phyloP scores from a whole-genome alignment of 73 alveolate species.

The Paramecium primaurelia region DNA sequence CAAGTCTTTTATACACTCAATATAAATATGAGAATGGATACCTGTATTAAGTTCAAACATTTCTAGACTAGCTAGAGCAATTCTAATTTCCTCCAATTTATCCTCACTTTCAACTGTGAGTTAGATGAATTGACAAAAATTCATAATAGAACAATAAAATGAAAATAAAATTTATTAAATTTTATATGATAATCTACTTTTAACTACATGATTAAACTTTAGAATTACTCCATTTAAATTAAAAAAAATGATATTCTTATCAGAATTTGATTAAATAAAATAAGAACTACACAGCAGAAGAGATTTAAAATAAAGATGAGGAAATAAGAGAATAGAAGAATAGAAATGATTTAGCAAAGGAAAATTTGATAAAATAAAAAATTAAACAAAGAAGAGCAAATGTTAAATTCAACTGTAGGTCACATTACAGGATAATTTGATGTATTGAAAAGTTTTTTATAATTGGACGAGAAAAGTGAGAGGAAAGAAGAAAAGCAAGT shows the following conservation, averaged over 20 bases:
- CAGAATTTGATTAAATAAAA: neutral
- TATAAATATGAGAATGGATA: neutral
- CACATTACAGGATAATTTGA: neutral
- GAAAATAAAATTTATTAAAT: neutral
- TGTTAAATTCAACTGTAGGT: neutral
- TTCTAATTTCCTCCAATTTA: neutral
- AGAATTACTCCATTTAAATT: neutral
- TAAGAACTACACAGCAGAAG: neutral
- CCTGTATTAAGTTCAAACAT: conserved; percentile 18
- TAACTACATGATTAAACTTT: neutral
- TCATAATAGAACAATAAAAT: neutral
- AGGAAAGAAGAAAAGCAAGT: conserved; percentile 1
- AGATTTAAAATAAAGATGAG: neutral
- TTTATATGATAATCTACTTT: neutral
- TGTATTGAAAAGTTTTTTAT: neutral
- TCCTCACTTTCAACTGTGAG: neutral
- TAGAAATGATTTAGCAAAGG: neutral
- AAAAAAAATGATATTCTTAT: neutral
- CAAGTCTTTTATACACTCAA: conserved; percentile 17
- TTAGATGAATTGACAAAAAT: neutral
- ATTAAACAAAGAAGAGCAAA: neutral
- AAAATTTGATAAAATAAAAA: neutral
- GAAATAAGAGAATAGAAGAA: neutral
- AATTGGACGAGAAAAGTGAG: neutral
- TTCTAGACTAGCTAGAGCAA: neutral